Evolutionary conservation across 768 basidiomycete species (phyloP), one percentile per base, ranked within the genome.

Genomic region (Candolleomyces eurysporus): DNA sequence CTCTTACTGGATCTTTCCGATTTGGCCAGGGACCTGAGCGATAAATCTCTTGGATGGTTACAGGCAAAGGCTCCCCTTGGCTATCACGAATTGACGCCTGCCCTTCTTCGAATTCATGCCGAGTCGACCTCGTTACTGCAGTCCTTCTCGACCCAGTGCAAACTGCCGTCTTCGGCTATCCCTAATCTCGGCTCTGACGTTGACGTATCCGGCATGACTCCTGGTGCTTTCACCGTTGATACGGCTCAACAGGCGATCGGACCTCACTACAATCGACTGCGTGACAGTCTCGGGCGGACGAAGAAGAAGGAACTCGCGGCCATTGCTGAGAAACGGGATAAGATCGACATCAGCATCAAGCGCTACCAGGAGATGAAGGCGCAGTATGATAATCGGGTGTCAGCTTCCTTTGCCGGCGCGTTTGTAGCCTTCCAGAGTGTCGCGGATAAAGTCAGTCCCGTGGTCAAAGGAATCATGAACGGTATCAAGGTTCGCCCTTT

Each of bases 381-480:
- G 31, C 89, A 91, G 67, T 86, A 95, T 68, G 96, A 98, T 65
- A 84, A 86, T 21, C 90, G 94, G 46, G 89, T 98, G 19, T 88
- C 87, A 2, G 93, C 97, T 7, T 87, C 94, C 0, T 90, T 97
- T 67, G 94, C 96, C 8, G 90, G 92, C 2, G 94, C 96, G 0
- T 90, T 95, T 65, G 89, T 99, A 13, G 90, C 94, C 8, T 86
- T 98, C 64, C 82, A 84, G 69, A 86, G 86, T 39, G 87, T 93
- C 11, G 96, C 97, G 0, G 87, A 94, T 63, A 98, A 97, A 76
- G 88, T 98, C 63, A 96, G 93, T 66, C 96, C 97, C 0, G 87
- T 99, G 52, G 94, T 99, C 48, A 95, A 96, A 72, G 94, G 92
- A 22, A 88, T 98, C 59, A 98, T 98, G 91, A 96, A 94, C 60